These are phyloP conservation scores for Aspergillus cristatus DNA, from an alignment of 495 filamentous ascomycete genomes.

Conservation along the genomic window DNA sequence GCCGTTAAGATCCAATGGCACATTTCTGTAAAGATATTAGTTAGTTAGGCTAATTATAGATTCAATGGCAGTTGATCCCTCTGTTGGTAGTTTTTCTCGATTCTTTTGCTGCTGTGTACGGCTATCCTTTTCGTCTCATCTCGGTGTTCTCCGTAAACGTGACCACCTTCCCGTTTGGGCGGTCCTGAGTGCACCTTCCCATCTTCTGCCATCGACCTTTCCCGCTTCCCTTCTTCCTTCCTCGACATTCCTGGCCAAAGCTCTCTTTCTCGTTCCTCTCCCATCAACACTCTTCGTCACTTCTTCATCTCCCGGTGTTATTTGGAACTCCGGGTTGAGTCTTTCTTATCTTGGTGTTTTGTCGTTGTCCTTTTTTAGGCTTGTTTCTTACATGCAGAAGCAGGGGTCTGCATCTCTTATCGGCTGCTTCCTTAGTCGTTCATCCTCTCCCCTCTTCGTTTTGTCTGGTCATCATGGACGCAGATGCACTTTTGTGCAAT, in stretches of 20 bases:
- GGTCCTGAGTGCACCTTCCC: background rate
- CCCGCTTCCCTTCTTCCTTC: conserved; percentile 3
- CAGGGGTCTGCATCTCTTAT: conserved; percentile 13
- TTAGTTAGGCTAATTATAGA: background rate
- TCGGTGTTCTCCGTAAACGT: conserved; percentile 2
- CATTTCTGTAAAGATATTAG: conserved; percentile 12
- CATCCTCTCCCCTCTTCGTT: conserved; percentile 4
- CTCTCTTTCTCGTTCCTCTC: conserved; percentile 1
- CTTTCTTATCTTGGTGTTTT: conserved; percentile 12
- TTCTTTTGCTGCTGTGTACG: too few species aligned
- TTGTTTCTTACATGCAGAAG: conserved; percentile 9
- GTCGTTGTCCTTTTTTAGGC: conserved; percentile 3
- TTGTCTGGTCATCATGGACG: conserved; percentile 29
- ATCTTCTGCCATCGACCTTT: background rate
- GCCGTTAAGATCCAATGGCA: conserved; percentile 37
- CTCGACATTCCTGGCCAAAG: conserved; percentile 3
- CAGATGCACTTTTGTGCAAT: conserved; percentile 61
- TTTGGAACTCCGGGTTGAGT: background rate
- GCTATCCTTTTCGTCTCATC: too few species aligned
- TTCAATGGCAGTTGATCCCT: too few species aligned
- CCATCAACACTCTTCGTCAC: conserved; percentile 1
- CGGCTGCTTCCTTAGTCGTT: conserved; percentile 19
- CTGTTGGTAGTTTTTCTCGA: background rate
- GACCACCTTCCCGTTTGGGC: conserved; percentile 1
- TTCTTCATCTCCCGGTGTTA: conserved; percentile 3